These are phyloP conservation scores for Ceratobasidium sp. DNA, from an alignment of 1,284 basidiomycete species.

Conservation along the genomic window DNA sequence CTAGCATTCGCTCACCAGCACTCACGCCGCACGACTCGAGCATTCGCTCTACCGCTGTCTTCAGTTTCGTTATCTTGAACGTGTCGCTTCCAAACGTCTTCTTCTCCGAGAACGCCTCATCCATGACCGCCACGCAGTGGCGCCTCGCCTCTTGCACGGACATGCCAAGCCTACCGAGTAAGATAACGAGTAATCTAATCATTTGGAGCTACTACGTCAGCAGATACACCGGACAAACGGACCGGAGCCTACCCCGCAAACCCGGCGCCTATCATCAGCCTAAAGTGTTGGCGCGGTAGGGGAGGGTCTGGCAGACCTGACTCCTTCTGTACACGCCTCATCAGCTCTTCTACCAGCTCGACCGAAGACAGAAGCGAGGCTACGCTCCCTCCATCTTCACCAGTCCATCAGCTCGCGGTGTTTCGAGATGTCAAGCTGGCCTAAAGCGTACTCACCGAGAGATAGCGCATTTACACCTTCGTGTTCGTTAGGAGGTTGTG, in stretches of 20 bases:
- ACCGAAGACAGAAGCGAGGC: not conserved
- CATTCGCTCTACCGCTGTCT: not conserved
- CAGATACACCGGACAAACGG: too few species aligned
- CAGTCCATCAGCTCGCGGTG: not conserved
- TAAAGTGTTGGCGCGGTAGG: conserved; percentile 3
- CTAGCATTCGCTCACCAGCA: not conserved
- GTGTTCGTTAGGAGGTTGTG: not conserved
- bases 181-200: not conserved
- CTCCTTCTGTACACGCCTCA: not conserved
- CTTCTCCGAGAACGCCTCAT: conserved; percentile 8
- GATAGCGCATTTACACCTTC: not conserved
- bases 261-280: conserved; percentile 8
- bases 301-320: not conserved
- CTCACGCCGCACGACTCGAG: not conserved
- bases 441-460: not conserved
- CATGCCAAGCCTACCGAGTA: conserved; percentile 9
- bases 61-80: conserved; percentile 6
- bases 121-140: not conserved
- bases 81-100: not conserved
- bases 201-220: not conserved
- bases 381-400: not conserved
- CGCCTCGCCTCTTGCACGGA: not conserved
- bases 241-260: not conserved
- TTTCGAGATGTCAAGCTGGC: too few species aligned
- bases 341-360: not conserved